Conservation (phyloP, 176 grass and related monocot genomes). For the Musa itinerans region DNA sequence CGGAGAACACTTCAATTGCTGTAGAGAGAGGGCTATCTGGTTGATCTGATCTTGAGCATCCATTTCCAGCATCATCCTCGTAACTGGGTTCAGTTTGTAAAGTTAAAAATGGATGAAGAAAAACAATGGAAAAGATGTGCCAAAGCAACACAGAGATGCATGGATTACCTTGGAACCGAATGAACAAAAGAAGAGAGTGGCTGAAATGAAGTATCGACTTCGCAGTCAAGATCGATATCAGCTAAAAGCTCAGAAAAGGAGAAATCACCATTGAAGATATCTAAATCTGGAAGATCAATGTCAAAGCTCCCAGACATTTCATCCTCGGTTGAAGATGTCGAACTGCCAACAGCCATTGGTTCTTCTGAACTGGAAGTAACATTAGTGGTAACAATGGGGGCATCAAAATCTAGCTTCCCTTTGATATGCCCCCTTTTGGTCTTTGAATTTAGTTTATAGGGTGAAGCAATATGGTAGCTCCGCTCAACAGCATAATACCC, state of each 20-base stretch:
- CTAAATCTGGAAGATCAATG: slow-evolving; percentile 64
- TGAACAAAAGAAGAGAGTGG: slow-evolving; percentile 28
- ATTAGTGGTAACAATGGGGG: slow-evolving; percentile 9
- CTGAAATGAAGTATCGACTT: slow-evolving; percentile 27
- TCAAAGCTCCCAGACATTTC: slow-evolving; percentile 25
- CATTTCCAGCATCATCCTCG: slow-evolving; percentile 22
- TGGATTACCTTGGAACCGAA: slow-evolving; percentile 43
- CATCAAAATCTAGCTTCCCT: slow-evolving; percentile 69
- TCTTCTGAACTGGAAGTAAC: neutral
- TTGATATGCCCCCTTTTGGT: slow-evolving; percentile 73
- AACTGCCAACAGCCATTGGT: neutral
- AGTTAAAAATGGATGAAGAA: neutral
- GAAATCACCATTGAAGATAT: slow-evolving; percentile 58
- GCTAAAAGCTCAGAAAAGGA: slow-evolving; percentile 74
- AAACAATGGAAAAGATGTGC: neutral
- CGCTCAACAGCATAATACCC: slow-evolving; percentile 73
- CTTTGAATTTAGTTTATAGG: slow-evolving; percentile 39
- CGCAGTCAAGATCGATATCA: slow-evolving; percentile 73
- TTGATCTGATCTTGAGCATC: neutral
- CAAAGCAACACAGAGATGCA: slow-evolving; percentile 3
- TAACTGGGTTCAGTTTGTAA: slow-evolving; percentile 34
- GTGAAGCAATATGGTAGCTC: slow-evolving; percentile 79
- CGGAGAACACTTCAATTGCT: slow-evolving; percentile 18
- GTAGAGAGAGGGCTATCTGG: slow-evolving; percentile 35
- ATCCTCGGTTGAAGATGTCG: neutral